phyloP scores from a whole-genome alignment of 1,284 basidiomycete genomes.

The Ganoderma lingzhi region DNA sequence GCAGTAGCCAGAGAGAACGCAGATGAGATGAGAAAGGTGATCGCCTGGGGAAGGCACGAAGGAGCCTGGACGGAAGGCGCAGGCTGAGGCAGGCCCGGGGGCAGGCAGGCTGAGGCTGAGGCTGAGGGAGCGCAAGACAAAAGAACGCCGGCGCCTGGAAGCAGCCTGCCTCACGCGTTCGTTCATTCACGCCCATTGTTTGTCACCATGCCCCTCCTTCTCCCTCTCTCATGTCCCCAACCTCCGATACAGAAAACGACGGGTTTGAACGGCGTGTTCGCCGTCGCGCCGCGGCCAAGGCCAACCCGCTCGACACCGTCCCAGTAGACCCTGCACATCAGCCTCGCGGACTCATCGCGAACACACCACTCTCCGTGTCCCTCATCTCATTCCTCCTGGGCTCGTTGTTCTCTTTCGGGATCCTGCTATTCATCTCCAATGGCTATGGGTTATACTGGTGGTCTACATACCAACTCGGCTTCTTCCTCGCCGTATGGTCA shows the following conservation, averaged over 20 bases:
- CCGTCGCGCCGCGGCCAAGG: constrained; percentile 47
- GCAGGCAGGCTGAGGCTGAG: no score
- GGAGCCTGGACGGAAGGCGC: neutral
- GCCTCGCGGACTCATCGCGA: constrained; percentile 75
- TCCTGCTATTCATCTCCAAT: constrained; percentile 55
- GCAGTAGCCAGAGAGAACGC: constrained; percentile 5
- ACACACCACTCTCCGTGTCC: constrained; percentile 81
- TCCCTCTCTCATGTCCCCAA: constrained; percentile 25
- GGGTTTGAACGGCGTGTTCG: constrained; percentile 56
- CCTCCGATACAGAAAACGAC: constrained; percentile 36
- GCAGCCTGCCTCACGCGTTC: constrained; percentile 17
- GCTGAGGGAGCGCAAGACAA: neutral
- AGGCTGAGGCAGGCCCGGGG: neutral
- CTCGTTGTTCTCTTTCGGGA: constrained; percentile 62
- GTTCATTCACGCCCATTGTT: constrained; percentile 27
- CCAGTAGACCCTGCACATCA: constrained; percentile 47
- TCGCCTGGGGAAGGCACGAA: neutral
- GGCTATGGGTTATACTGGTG: constrained; percentile 63
- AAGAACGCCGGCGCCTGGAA: constrained; percentile 16
- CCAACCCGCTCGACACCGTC: constrained; percentile 61
- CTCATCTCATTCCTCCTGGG: constrained; percentile 83
- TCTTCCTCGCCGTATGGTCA: constrained; percentile 84
- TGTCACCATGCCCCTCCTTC: constrained; percentile 18
- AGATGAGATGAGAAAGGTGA: constrained; percentile 5
- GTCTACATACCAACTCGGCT: constrained; percentile 80